Percentiles rank a stretch among this genome's conserved stretches.
These are phyloP conservation scores for Leccinum brunneo-olivaceum DNA, from an alignment of 1,284 basidiomycete species.

Conservation along the genomic window DNA sequence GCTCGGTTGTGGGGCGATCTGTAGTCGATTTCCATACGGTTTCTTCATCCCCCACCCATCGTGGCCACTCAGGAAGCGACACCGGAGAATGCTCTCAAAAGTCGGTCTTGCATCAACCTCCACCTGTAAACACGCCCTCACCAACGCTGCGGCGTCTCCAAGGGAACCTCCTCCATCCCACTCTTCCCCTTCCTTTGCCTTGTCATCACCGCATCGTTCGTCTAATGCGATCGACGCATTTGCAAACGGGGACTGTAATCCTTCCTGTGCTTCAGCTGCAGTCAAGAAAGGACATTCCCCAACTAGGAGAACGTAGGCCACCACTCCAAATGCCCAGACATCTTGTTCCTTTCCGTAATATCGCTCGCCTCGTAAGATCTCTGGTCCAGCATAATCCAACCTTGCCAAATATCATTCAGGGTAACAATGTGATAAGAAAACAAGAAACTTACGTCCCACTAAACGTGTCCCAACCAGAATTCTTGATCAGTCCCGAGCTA, in stretches of 20 bases:
- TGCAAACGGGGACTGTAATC: conserved; percentile 67
- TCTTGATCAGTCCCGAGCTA: conserved; percentile 82
- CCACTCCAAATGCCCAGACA: conserved; percentile 98
- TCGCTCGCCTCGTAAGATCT: conserved; percentile 90
- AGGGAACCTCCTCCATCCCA: conserved; percentile 74
- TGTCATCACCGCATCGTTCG: conserved; percentile 67
- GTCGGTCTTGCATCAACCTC: conserved; percentile 70
- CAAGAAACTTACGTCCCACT: conserved; percentile 73
- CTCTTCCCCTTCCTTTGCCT: conserved; percentile 66
- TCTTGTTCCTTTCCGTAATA: conserved; percentile 97
- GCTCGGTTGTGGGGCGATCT: conserved; percentile 24
- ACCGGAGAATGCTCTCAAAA: conserved; percentile 73
- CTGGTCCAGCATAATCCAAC: conserved; percentile 94
- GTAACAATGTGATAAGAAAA: conserved; percentile 13
- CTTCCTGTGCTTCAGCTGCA: conserved; percentile 77
- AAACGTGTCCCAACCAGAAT: conserved; percentile 90
- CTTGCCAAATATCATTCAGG: conserved; percentile 35
- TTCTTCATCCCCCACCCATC: conserved; percentile 52
- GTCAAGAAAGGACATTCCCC: conserved; percentile 94
- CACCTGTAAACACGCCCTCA: conserved; percentile 72
- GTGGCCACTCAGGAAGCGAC: conserved; percentile 68
- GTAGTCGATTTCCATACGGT: conserved; percentile 26
- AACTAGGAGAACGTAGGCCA: conserved; percentile 91
- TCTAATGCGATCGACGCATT: conserved; percentile 68
- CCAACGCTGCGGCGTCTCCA: conserved; percentile 74